These are phyloP conservation scores for Trametes villosa DNA, from an alignment of 768 basidiomycete species.

Conservation along the genomic window DNA sequence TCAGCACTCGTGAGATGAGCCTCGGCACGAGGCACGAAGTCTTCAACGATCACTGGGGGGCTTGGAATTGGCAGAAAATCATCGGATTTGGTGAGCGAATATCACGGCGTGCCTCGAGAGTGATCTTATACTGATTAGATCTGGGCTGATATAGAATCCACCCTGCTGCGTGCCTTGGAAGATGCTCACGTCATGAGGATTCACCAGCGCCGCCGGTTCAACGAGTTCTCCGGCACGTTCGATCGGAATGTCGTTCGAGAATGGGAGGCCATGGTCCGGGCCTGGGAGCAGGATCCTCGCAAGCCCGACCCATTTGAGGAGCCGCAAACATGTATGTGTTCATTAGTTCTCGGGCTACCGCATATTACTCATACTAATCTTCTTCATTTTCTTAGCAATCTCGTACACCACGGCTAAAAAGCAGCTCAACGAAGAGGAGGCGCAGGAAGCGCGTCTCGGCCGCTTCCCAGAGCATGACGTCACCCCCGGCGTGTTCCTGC, in stretches of 20 bases:
- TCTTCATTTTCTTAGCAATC: background rate
- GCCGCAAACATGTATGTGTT: constrained; percentile 8
- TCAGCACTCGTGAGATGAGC: constrained; percentile 24
- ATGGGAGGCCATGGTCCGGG: constrained; percentile 12
- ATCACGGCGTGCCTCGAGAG: too few species aligned
- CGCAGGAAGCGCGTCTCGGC: background rate
- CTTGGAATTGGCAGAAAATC: constrained; percentile 38
- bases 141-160: too few species aligned
- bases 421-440: constrained; percentile 18
- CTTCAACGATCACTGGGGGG: constrained; percentile 27
- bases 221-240: background rate
- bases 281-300: constrained; percentile 10
- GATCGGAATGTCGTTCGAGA: background rate
- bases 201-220: background rate
- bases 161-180: too few species aligned
- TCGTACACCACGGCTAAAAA: too few species aligned
- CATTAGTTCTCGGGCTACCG: background rate
- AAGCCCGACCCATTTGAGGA: constrained; percentile 26
- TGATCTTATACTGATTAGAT: background rate
- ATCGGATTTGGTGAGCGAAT: constrained; percentile 31
- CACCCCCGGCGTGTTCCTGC: constrained; percentile 21
- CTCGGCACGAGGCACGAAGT: constrained; percentile 16
- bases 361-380: too few species aligned
- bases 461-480: constrained; percentile 16
- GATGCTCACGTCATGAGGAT: too few species aligned